These are phyloP conservation scores for Backusella australiensis DNA, from an alignment of 192 early-diverging fungal species.

Conservation along the genomic window DNA sequence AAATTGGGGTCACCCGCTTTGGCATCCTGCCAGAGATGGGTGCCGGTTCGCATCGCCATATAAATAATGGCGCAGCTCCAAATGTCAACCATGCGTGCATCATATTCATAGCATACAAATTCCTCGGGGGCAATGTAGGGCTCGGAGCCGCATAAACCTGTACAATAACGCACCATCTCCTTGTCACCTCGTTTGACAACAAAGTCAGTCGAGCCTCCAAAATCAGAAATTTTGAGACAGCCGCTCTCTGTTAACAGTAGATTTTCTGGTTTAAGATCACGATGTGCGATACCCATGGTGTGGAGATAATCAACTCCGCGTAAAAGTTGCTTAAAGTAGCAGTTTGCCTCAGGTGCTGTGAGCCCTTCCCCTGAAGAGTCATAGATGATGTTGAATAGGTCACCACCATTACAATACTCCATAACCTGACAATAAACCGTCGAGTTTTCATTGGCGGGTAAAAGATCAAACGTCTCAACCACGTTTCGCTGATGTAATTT, in stretches of 20 bases:
- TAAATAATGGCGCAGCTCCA: slow-evolving; percentile 38
- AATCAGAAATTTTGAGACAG: slow-evolving; percentile 82
- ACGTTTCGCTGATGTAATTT: slow-evolving; percentile 75
- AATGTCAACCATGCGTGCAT: slow-evolving; percentile 62
- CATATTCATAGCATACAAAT: slow-evolving; percentile 64
- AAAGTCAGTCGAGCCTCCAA: slow-evolving; percentile 79
- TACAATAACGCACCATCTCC: slow-evolving; percentile 36
- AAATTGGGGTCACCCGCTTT: slow-evolving; percentile 24
- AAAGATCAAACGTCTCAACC: slow-evolving; percentile 75
- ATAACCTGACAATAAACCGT: slow-evolving; percentile 66
- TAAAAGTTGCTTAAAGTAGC: slow-evolving; percentile 76
- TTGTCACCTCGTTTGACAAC: not conserved
- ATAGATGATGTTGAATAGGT: slow-evolving; percentile 70
- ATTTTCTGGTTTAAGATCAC: slow-evolving; percentile 87
- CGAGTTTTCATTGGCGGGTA: slow-evolving; percentile 61
- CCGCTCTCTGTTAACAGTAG: slow-evolving; percentile 61
- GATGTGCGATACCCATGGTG: slow-evolving; percentile 74
- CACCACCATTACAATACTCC: slow-evolving; percentile 83
- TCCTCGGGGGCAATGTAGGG: slow-evolving; percentile 88
- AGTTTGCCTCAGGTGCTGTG: slow-evolving; percentile 44
- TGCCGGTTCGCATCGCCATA: slow-evolving; percentile 36
- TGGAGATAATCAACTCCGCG: slow-evolving; percentile 78
- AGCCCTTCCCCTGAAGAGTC: slow-evolving; percentile 54
- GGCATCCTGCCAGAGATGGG: slow-evolving; percentile 30
- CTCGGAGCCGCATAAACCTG: slow-evolving; percentile 71